phyloP scores from a whole-genome alignment of 164 flowering plant genomes.

The Saururus chinensis region DNA sequence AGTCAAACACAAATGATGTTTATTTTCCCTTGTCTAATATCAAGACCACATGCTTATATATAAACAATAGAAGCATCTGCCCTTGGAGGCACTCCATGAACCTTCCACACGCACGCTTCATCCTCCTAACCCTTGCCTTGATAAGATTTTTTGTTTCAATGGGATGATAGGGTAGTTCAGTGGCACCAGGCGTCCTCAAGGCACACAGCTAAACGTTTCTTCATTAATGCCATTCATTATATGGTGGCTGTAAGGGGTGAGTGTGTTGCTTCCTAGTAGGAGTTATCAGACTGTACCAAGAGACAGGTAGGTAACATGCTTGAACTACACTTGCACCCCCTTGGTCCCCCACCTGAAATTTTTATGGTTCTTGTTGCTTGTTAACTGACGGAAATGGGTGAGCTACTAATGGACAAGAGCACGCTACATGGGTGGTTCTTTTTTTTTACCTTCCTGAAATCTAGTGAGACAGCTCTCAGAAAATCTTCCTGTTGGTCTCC shows the following conservation, averaged over 20 bases:
- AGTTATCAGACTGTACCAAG: not conserved
- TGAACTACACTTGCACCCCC: not conserved
- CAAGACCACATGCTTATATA: not conserved
- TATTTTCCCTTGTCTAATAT: not conserved
- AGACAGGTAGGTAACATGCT: not conserved
- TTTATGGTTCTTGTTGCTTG: not conserved
- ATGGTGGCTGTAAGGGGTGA: not conserved
- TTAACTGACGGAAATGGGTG: not conserved
- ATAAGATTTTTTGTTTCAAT: not conserved
- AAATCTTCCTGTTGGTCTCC: not conserved
- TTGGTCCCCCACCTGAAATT: not conserved
- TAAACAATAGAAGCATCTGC: not conserved
- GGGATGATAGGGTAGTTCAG: not conserved
- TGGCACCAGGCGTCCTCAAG: not conserved
- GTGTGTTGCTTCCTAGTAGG: not conserved
- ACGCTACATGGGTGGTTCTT: not conserved
- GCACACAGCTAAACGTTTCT: not conserved
- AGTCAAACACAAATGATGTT: too few relatives aligned
- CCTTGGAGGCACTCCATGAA: not conserved
- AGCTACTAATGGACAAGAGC: not conserved
- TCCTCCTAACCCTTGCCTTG: not conserved
- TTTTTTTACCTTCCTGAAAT: not conserved
- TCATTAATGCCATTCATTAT: not conserved
- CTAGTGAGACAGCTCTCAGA: not conserved
- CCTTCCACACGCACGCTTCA: not conserved